Conservation (phyloP, 2,329 filamentous ascomycete genomes). For the Pestalotiopsis sp. region DNA sequence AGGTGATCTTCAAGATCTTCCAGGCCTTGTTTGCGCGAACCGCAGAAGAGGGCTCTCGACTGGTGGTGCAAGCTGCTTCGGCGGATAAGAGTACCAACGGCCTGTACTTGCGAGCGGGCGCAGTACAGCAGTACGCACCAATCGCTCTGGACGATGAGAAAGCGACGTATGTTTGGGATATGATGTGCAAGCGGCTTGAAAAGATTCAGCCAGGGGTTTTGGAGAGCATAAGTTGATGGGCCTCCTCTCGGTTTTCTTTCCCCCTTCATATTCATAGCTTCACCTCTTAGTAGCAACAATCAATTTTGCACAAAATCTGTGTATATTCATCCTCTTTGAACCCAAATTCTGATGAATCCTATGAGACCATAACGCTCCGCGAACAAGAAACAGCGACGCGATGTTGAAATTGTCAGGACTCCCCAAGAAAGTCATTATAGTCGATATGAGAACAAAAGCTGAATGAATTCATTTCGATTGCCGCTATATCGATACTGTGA, state of each 20-base stretch:
- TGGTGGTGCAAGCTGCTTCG: constrained; percentile 21
- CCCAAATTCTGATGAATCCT: too few species aligned
- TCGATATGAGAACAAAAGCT: too few species aligned
- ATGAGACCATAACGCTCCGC: too few species aligned
- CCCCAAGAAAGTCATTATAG: too few species aligned
- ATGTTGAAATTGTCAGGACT: too few species aligned
- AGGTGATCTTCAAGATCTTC: constrained; percentile 16
- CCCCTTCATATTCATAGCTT: neutral
- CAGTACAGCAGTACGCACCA: constrained; percentile 16
- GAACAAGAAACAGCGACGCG: too few species aligned
- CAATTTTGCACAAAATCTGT: too few species aligned
- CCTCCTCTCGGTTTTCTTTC: neutral
- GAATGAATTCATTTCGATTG: neutral
- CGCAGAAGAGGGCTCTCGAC: constrained; percentile 18
- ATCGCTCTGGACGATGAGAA: constrained; percentile 17
- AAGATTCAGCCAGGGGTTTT: neutral
- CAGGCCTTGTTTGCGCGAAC: constrained; percentile 18
- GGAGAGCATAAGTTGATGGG: neutral
- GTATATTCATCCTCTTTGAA: too few species aligned
- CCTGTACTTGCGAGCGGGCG: constrained; percentile 19
- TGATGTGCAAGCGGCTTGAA: neutral
- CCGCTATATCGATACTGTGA: neutral
- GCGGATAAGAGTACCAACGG: constrained; percentile 20
- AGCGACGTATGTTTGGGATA: neutral
- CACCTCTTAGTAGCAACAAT: too few species aligned